Evolutionary conservation across 2,329 filamentous ascomycete species (phyloP).

Genomic region (Cladophialophora bantiana): DNA sequence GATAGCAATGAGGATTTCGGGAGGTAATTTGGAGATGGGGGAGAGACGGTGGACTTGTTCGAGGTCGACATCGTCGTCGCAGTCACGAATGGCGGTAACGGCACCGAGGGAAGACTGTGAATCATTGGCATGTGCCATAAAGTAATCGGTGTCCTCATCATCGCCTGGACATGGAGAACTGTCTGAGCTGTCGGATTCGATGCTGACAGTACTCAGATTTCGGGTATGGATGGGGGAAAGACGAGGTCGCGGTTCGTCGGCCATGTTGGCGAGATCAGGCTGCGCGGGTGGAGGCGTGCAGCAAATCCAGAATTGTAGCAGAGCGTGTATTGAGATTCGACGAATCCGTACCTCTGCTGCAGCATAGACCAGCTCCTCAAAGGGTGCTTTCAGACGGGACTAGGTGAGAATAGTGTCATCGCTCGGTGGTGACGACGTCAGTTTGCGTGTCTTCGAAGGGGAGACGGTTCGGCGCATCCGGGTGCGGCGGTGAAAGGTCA

Average conservation of each 20-base stretch:
- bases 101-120: constrained; percentile 85
- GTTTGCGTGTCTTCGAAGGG: constrained; percentile 8
- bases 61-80: constrained; percentile 61
- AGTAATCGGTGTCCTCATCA: constrained; percentile 93
- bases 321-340: not conserved
- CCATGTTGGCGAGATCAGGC: constrained; percentile 35
- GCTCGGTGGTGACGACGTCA: constrained; percentile 5
- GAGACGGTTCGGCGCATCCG: constrained; percentile 15
- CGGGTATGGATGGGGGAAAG: constrained; percentile 37
- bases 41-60: constrained; percentile 70
- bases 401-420: not conserved
- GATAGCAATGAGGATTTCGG: constrained; percentile 92
- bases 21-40: constrained; percentile 85
- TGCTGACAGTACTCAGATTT: constrained; percentile 38
- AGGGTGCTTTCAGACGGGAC: constrained; percentile 4
- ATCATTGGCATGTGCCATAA: constrained; percentile 81
- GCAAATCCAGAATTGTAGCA: constrained; percentile 1
- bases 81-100: constrained; percentile 76
- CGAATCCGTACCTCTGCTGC: not conserved
- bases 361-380: constrained; percentile 22
- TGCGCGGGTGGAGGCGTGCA: constrained; percentile 7
- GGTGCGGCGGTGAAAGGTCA: constrained; percentile 19
- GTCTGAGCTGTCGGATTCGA: constrained; percentile 41
- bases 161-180: constrained; percentile 63
- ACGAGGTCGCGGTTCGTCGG: constrained; percentile 34